A percentile compares a stretch with the other conserved stretches of the same genome.
These are phyloP conservation scores for Sclerotiophoma versabilis DNA, from an alignment of 2,329 filamentous ascomycete genomes.

Conservation along the genomic window DNA sequence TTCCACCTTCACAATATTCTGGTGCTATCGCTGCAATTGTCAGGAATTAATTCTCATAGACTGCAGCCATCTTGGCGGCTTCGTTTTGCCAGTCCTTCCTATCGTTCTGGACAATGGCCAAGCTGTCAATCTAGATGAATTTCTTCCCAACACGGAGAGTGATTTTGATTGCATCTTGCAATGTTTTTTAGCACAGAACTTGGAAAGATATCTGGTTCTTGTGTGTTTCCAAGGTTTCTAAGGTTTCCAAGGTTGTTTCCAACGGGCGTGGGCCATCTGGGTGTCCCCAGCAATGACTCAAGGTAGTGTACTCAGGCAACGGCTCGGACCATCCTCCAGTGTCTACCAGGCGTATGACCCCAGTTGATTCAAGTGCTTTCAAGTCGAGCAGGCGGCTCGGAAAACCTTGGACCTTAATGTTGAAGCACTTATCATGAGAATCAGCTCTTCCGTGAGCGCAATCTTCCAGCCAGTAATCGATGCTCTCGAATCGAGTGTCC, in stretches of 20 bases:
- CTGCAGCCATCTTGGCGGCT: neutral
- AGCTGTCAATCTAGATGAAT: constrained; percentile 7
- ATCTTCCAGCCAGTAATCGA: neutral
- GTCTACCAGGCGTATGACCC: neutral
- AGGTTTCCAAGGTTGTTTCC: neutral
- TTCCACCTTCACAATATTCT: neutral
- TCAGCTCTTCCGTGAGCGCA: neutral
- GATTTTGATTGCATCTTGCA: neutral
- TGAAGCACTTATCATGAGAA: neutral
- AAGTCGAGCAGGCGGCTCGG: neutral
- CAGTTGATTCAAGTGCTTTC: neutral
- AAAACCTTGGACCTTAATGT: neutral
- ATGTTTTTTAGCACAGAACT: neutral
- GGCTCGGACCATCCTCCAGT: neutral
- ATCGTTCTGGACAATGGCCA: constrained; percentile 9
- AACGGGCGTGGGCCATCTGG: neutral
- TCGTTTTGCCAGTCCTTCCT: neutral
- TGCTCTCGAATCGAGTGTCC: neutral
- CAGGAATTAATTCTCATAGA: constrained; percentile 1
- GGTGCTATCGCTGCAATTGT: neutral
- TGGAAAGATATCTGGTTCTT: neutral
- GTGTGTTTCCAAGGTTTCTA: neutral
- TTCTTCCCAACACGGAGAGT: neutral
- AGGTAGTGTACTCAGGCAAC: neutral
- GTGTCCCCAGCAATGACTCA: constrained; percentile 1